Base-by-base conservation (phyloP, 257 asterid species). In the Salvia rosmarinus region DNA sequence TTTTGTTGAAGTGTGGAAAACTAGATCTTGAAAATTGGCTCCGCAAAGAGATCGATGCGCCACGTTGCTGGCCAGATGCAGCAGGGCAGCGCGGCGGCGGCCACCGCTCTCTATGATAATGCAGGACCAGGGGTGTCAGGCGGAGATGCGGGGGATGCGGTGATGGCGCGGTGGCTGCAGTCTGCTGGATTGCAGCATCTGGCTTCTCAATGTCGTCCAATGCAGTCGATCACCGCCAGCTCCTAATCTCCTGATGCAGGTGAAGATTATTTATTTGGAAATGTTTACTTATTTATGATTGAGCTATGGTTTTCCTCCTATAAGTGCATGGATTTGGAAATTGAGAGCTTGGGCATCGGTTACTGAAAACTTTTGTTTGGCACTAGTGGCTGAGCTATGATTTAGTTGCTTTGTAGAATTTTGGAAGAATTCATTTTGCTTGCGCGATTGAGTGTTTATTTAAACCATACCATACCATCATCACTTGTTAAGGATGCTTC, bases 61-160 rank as follows among this genome's bases (percentile, higher is more conserved):
- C 99, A 88, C 98, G 84, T 86, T 85, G 98, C 98, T 89, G 99
- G 99, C 96, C 98, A 94, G 95, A 89, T 88, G 95, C 98, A 94
- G 88, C 99, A 86, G 96, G 87, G 96, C 91, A 86, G 84, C 77
- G 88, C 89, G 54, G 89, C 91, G 3, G 90, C 89, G 32, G 93
- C 95, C 73, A 83, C 98, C 81, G 92, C 96, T 70, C 89, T 91
- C 82, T 88, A 86, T 44, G 97, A 94, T 83, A 89, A 88, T 77
- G 96, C 84, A 8, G 95, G 90, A 32, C 82, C 82, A 50, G 89
- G 84, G 74, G 92, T 82, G 83, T 80, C 94, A 64, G 81, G 87
- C 39, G 94, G 94, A 72, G 98, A 95, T 76, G 93, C 94, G 40
- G 96, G 99, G 55, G 96, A 94, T 37, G 96, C 96, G 10, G 98